phyloP scores from a whole-genome alignment of 2,329 filamentous ascomycete species.

The Pseudomassariella vexata region DNA sequence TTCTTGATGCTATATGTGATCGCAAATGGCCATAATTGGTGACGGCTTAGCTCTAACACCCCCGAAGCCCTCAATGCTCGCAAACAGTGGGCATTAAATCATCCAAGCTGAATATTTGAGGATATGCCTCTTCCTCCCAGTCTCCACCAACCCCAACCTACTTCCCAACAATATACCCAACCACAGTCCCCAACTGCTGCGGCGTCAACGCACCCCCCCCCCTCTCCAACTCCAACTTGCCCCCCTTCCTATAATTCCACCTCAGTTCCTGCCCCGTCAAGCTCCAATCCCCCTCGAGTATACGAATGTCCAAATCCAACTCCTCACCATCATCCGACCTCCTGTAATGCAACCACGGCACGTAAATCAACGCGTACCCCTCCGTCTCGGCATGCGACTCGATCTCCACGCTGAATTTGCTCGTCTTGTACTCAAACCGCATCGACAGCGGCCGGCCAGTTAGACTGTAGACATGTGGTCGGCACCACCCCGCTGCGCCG shows the following conservation, averaged over 20 bases:
- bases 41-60: too few species aligned
- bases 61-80: too few species aligned
- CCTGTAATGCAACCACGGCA: constrained; percentile 15
- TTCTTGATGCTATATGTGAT: too few species aligned
- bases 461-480: constrained; percentile 12
- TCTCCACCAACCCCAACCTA: too few species aligned
- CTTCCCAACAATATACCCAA: too few species aligned
- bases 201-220: constrained; percentile 7
- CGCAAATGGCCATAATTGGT: too few species aligned
- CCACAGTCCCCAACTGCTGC: constrained; percentile 8
- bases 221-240: constrained; percentile 8
- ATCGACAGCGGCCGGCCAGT: constrained; percentile 6
- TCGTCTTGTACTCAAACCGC: constrained; percentile 10
- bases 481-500: constrained; percentile 14
- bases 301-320: constrained; percentile 5
- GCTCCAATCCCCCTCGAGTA: constrained; percentile 6
- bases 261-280: constrained; percentile 7
- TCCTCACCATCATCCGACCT: constrained; percentile 7
- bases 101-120: too few species aligned
- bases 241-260: constrained; percentile 8
- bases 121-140: too few species aligned
- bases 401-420: constrained; percentile 8
- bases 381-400: background rate
- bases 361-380: constrained; percentile 9
- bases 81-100: too few species aligned